A percentile compares a stretch with the other conserved stretches of the same genome.
Evolutionary conservation across 2,329 filamentous ascomycete species (phyloP).

Genomic region (Stagonosporopsis cucurbitacearum): DNA sequence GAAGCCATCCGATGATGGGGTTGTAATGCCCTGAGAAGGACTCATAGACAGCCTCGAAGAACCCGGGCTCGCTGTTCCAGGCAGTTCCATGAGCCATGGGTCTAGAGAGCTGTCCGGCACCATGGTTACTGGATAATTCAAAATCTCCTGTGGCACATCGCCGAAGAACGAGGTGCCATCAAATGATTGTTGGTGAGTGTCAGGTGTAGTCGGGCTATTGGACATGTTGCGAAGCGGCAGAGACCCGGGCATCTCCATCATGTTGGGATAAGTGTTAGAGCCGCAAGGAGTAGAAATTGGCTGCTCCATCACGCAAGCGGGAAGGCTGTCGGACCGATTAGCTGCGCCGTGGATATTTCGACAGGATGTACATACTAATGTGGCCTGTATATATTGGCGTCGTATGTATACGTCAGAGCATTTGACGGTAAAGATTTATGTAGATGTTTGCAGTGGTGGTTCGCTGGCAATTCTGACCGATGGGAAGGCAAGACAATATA

Average conservation of each 20-base stretch:
- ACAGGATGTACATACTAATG: slow-evolving; percentile 1
- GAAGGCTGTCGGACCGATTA: slow-evolving; percentile 10
- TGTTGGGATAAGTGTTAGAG: slow-evolving; percentile 17
- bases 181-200: slow-evolving; percentile 13
- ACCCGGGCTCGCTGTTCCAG: slow-evolving; percentile 17
- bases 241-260: slow-evolving; percentile 9
- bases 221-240: slow-evolving; percentile 1
- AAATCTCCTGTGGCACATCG: slow-evolving; percentile 1
- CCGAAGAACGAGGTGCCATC: slow-evolving; percentile 9
- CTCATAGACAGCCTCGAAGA: slow-evolving; percentile 22
- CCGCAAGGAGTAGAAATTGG: slow-evolving; percentile 14
- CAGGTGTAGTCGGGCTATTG: slow-evolving; percentile 5
- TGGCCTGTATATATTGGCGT: not conserved
- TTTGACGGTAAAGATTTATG: no score
- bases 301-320: slow-evolving; percentile 17
- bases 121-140: slow-evolving; percentile 6
- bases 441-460: not conserved
- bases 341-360: slow-evolving; percentile 3
- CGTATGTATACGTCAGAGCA: not conserved
- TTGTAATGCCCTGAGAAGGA: slow-evolving; percentile 6
- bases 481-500: slow-evolving; percentile 18
- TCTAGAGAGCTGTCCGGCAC: slow-evolving; percentile 15
- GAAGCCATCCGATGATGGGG: slow-evolving; percentile 18
- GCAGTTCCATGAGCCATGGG: slow-evolving; percentile 22
- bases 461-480: not conserved